Evolutionary conservation across 441 rosid species (phyloP).

Genomic region (Pelargonium fulgidum): DNA sequence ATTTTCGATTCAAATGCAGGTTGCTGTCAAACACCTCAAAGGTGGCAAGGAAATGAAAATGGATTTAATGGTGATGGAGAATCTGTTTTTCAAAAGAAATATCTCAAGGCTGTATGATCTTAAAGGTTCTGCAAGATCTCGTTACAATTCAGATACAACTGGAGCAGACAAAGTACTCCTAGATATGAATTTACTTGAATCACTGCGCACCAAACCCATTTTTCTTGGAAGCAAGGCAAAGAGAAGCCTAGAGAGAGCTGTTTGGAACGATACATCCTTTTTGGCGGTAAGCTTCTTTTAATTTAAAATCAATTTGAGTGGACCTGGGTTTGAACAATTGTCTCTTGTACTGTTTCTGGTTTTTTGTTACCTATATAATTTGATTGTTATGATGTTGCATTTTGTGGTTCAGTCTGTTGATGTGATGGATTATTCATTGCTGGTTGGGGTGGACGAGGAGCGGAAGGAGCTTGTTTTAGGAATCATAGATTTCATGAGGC

Average conservation of each 20-base stretch:
- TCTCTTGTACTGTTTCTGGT: neutral
- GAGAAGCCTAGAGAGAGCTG: constrained; percentile 85
- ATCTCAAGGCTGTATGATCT: constrained; percentile 82
- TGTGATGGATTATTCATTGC: constrained; percentile 92
- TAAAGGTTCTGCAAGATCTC: constrained; percentile 89
- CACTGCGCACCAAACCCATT: constrained; percentile 93
- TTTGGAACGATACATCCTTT: constrained; percentile 94
- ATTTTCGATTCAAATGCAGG: constrained; percentile 31
- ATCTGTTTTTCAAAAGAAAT: constrained; percentile 70
- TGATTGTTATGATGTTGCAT: neutral
- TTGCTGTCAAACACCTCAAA: constrained; percentile 56
- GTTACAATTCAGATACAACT: constrained; percentile 79
- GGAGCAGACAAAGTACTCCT: constrained; percentile 88
- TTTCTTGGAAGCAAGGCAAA: constrained; percentile 92
- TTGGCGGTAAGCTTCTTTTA: constrained; percentile 64
- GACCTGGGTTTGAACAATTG: neutral
- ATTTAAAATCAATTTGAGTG: neutral
- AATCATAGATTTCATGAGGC: constrained; percentile 93
- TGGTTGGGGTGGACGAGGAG: constrained; percentile 89
- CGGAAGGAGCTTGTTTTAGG: constrained; percentile 82
- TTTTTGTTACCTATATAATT: neutral
- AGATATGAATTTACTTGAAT: constrained; percentile 95
- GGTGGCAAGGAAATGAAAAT: constrained; percentile 82
- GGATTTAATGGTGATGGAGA: constrained; percentile 95
- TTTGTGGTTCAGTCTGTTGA: constrained; percentile 53